These are phyloP conservation scores for Cladophialophora carrionii DNA, from an alignment of 2,329 filamentous ascomycete species.

Conservation along the genomic window DNA sequence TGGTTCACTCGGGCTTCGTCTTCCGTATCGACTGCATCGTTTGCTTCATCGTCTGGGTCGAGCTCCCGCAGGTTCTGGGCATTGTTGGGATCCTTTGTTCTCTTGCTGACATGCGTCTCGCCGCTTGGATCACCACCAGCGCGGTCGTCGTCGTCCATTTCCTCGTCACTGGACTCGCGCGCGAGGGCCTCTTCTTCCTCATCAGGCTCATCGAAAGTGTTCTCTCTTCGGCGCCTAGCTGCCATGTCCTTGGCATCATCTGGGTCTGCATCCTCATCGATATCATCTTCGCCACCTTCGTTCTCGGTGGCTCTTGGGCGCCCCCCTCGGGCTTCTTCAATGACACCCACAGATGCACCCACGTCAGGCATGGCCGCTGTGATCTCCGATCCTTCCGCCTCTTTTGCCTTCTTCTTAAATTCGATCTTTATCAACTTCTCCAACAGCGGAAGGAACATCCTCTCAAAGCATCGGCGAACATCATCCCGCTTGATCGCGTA, in stretches of 20 bases:
- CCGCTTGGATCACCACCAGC: conserved; percentile 11
- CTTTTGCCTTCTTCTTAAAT: conserved; percentile 73
- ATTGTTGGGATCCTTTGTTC: conserved; percentile 22
- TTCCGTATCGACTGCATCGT: conserved; percentile 46
- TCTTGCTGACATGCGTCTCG: conserved; percentile 9
- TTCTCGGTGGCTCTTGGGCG: conserved; percentile 54
- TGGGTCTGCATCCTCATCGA: conserved; percentile 75
- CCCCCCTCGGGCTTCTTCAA: conserved; percentile 55
- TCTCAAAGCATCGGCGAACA: conserved; percentile 78
- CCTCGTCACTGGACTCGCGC: conserved; percentile 51
- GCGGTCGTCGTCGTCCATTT: conserved; percentile 32
- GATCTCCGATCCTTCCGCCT: conserved; percentile 58
- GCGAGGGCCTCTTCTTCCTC: conserved; percentile 79
- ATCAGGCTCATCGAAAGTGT: conserved; percentile 83
- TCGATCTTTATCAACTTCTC: conserved; percentile 73
- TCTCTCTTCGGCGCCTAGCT: conserved; percentile 70
- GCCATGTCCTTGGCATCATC: conserved; percentile 64
- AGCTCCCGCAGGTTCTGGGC: conserved; percentile 35
- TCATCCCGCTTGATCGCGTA: conserved; percentile 82
- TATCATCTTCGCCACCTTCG: conserved; percentile 57
- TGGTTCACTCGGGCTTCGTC: conserved; percentile 62
- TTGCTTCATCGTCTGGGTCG: conserved; percentile 35
- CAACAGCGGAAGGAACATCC: conserved; percentile 73
- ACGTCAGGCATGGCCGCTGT: conserved; percentile 77
- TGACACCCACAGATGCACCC: conserved; percentile 62